Base-by-base conservation (phyloP, 495 filamentous ascomycete species). In the Talaromyces liani region DNA sequence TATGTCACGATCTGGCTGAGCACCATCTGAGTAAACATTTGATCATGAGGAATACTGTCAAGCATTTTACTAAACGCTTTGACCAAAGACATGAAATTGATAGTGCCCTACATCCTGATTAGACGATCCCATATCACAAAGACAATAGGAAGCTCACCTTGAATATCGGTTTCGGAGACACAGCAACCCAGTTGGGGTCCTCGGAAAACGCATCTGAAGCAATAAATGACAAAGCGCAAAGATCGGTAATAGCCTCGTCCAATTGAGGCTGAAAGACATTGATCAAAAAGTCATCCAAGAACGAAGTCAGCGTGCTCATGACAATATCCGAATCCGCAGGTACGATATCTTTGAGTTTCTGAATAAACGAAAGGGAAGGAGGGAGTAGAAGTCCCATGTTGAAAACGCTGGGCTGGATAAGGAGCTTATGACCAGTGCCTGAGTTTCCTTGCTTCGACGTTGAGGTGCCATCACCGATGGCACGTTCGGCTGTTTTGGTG, bases 221-320 rank as follows among this genome's bases (percentile, higher is more conserved):
- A 67, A 89, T 89, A 70, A 93, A 90, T 20, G 89, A 88, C 53
- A 88, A 83, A 34, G 88, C 87, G 72, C 91, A 91, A 31, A 96
- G 80, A 70, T 99, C 95, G 12, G 88, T 86, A 6, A 99, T 85
- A 0, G 95, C 97, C 69, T 99, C 94, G 60, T 99, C 94, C 14
- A 99, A 77, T 69, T 97, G 95, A 20, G 94, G 94, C 62, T 93
- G 89, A 78, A 99, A 99, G 39, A 98, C 93, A 68, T 98, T 98
- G 73, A 98, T 88, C 61, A 99, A 84, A 75, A 98, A 98, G 72
- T 99, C 95, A 71, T 99, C 94, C 10, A 99, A 84, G 76, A 99
- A 99, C 24, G 91, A 93, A 1, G 94, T 97, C 58, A 98, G 73
- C 1, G 91, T 96, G 72, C 87, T 91, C 64, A 89, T 88, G 6